These are phyloP conservation scores for Yarrowia sp. DNA, from an alignment of 805 yeast species.

Conservation along the genomic window DNA sequence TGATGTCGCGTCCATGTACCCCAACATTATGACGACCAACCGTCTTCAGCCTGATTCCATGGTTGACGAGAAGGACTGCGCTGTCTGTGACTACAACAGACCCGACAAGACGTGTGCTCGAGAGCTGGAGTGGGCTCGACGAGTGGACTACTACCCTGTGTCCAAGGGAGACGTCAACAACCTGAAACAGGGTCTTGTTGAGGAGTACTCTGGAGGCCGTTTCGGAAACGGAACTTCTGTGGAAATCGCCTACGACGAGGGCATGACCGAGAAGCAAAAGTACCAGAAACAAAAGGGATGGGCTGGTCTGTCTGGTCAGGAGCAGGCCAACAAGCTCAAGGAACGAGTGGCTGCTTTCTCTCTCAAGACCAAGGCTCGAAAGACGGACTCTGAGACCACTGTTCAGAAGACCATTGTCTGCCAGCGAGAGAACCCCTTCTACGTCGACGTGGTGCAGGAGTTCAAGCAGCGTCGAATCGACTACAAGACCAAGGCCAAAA, in stretches of 20 bases:
- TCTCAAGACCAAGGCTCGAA: conserved; percentile 80
- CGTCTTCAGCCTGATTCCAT: conserved; percentile 97
- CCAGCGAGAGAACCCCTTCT: conserved; percentile 97
- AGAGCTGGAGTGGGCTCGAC: conserved; percentile 94
- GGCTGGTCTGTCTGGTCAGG: conserved; percentile 76
- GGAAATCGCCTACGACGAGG: conserved; percentile 19
- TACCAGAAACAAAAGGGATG: conserved; percentile 51
- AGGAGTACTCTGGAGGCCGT: conserved; percentile 74
- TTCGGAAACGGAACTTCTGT: conserved; percentile 43
- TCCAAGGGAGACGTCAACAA: conserved; percentile 88
- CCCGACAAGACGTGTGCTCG: conserved; percentile 96
- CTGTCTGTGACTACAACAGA: conserved; percentile 94
- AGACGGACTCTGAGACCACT: conserved; percentile 80
- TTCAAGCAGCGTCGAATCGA: conserved; percentile 97
- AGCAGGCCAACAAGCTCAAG: conserved; percentile 77
- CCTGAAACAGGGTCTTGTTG: conserved; percentile 82
- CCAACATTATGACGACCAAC: conserved; percentile 97
- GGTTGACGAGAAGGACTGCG: conserved; percentile 94
- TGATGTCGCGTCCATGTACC: conserved; percentile 99
- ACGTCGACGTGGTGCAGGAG: conserved; percentile 90
- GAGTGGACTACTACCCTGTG: conserved; percentile 95
- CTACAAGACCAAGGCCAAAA: conserved; percentile 90
- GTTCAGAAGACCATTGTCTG: conserved; percentile 94
- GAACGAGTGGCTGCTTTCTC: conserved; percentile 84
- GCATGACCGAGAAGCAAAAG: conserved; percentile 23